These are phyloP conservation scores for Castanea mollissima DNA, from an alignment of 306 rosid species.

Conservation along the genomic window DNA sequence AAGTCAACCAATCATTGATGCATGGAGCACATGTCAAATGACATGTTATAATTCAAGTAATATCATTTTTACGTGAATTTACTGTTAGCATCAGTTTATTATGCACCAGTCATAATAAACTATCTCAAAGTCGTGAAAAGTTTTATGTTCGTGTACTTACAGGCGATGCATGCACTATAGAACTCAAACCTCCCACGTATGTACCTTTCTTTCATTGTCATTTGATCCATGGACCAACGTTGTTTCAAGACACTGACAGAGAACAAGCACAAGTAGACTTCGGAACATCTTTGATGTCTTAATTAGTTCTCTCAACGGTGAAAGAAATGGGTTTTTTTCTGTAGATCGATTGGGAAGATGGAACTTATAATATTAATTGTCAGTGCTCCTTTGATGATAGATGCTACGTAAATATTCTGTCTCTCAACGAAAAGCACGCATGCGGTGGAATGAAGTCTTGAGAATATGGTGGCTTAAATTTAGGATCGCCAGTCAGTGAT, in stretches of 20 bases:
- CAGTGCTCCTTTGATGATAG: not conserved
- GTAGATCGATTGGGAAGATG: not conserved
- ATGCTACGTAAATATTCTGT: not conserved
- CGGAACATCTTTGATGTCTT: constrained; percentile 21
- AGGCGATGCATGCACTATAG: not conserved
- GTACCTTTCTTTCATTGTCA: constrained; percentile 61
- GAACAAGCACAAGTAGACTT: constrained; percentile 16
- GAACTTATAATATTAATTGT: not conserved
- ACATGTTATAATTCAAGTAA: too few species aligned
- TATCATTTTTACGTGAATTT: too few species aligned
- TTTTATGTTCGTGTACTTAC: too few species aligned
- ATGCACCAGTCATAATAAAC: too few species aligned
- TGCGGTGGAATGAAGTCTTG: constrained; percentile 8
- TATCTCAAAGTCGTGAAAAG: too few species aligned
- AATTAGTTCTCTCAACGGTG: not conserved
- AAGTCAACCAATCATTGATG: not conserved
- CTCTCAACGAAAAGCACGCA: constrained; percentile 6
- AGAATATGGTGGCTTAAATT: constrained; percentile 53
- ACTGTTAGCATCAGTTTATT: too few species aligned
- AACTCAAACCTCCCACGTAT: not conserved
- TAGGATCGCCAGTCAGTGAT: constrained; percentile 46
- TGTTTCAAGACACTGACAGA: constrained; percentile 20
- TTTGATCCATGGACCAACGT: constrained; percentile 34
- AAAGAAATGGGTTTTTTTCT: not conserved
- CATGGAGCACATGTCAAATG: not conserved